Evolutionary conservation across 129 eudicot species (phyloP), one percentile per base, ranked within the genome.

Genomic region (Ambrosia artemisiifolia): DNA sequence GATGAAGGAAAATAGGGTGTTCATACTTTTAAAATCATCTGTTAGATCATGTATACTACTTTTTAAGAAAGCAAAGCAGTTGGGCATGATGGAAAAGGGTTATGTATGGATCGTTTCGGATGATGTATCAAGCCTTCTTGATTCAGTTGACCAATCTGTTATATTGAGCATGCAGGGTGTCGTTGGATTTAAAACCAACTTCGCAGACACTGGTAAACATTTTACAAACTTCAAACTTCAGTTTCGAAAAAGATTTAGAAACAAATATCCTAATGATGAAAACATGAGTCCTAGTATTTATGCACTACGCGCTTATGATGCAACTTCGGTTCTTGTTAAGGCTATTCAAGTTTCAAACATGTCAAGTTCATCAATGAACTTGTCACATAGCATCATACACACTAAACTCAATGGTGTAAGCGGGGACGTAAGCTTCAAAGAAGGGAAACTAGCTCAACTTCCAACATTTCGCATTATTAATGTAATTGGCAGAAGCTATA

Each of bases 71-170:
- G 96, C 91, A 33, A 81, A 74, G 17, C 75, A 76, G 55, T 46
- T 86, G 83, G 87, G 82, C 14, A 81, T 86, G 87, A 79, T 88
- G 88, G 87, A 48, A 68, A 75, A 86, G 70, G 92, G 84, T 4
- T 83, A 79, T 65, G 89, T 73, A 2, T 88, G 96, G 96, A 82
- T 88, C 40, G 81, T 88, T 7, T 79, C 89, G 0, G 89, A 86
- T 65, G 91, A 86, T 66, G 63, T 86, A 54, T 76, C 84, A n/a
- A 84, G 81, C 67, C 48, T 84, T 57, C 81, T 88, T 14, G 84
- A 88, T 65, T 79, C 91, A 14, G 42, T 86, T 57, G 81, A 76
- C 47, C 73, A 62, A 28, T 70, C 91, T 1, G 84, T 83, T 43
- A 71, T 82, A 42, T 43, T 67, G 11, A 81, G 64, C 69, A 83